A percentile compares a stretch with the other conserved stretches of the same genome.
Evolutionary conservation across 805 yeast genomes (phyloP).

Genomic region (Cyberlindnera misumaiensis): DNA sequence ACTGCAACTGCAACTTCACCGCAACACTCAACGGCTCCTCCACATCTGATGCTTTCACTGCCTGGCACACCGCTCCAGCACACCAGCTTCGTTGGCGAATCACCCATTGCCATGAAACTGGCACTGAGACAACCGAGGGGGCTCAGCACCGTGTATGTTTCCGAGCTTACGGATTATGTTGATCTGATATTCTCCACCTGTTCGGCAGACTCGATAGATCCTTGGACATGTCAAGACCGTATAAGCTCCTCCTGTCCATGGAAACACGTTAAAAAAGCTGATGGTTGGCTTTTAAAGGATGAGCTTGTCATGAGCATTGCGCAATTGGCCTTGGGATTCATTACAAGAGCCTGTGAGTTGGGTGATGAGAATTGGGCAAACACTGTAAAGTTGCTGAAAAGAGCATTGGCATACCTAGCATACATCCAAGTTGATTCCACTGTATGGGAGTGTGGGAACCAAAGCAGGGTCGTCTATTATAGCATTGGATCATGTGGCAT

Average conservation of each 20-base stretch:
- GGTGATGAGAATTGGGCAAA: slow-evolving; percentile 9
- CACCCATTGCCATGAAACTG: too few species aligned
- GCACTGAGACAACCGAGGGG: too few species aligned
- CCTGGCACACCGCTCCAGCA: not conserved
- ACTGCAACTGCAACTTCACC: too few species aligned
- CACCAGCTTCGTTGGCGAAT: too few species aligned
- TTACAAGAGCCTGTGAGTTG: not conserved
- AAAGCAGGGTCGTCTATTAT: not conserved
- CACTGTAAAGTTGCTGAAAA: slow-evolving; percentile 16
- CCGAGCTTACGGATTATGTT: not conserved
- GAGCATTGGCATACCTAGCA: slow-evolving; percentile 6
- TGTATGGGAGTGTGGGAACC: too few species aligned
- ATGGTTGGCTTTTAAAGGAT: slow-evolving; percentile 15
- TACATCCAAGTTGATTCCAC: too few species aligned
- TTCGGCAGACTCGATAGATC: not conserved
- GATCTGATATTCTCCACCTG: not conserved
- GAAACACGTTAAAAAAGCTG: slow-evolving; percentile 3
- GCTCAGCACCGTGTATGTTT: not conserved
- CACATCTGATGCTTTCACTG: slow-evolving; percentile 1
- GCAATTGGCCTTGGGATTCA: not conserved
- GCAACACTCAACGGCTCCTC: too few species aligned
- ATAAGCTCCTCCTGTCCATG: slow-evolving; percentile 11
- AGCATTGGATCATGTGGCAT: not conserved
- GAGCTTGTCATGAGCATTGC: slow-evolving; percentile 11
- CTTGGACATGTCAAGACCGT: not conserved